phyloP scores from a whole-genome alignment of 2,329 filamentous ascomycete species.

The Penicillium janthinellum region DNA sequence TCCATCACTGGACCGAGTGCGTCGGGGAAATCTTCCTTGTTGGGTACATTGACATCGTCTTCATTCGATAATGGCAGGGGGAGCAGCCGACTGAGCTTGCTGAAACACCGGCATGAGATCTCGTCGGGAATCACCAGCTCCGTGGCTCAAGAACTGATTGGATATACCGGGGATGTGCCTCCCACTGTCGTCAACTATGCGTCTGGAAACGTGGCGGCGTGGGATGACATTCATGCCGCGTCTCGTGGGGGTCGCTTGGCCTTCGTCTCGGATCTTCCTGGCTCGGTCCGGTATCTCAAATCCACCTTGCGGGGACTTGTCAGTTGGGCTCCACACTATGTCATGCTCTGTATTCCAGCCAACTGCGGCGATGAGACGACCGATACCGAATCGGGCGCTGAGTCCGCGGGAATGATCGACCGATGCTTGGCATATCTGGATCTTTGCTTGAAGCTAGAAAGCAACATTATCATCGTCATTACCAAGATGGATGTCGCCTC shows the following conservation, averaged over 20 bases:
- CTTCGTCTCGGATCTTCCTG: conserved; percentile 89
- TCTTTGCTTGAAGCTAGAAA: conserved; percentile 76
- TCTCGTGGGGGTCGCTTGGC: conserved; percentile 73
- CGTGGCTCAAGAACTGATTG: conserved; percentile 88
- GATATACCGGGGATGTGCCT: conserved; percentile 60
- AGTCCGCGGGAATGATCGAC: conserved; percentile 60
- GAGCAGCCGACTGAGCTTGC: conserved; percentile 80
- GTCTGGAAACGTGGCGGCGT: conserved; percentile 82
- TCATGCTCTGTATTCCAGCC: conserved; percentile 81
- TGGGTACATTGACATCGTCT: conserved; percentile 86
- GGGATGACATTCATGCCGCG: conserved; percentile 88
- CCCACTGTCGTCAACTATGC: conserved; percentile 71
- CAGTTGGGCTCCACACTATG: conserved; percentile 95
- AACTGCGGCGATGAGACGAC: conserved; percentile 62
- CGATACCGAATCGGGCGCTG: conserved; percentile 22
- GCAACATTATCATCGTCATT: conserved; percentile 78
- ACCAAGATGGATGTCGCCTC: conserved; percentile 90
- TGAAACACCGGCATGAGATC: conserved; percentile 93
- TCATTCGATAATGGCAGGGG: conserved; percentile 89
- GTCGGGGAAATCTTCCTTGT: conserved; percentile 86
- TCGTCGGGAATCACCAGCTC: conserved; percentile 91
- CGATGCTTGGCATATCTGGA: conserved; percentile 79
- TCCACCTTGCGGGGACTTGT: conserved; percentile 88
- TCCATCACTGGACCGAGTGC: conserved; percentile 87
- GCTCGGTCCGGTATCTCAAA: conserved; percentile 83